Evolutionary conservation across 192 early-diverging fungal genomes (phyloP), one percentile per base, ranked within the genome.

Genomic region (Coemansia sp.): DNA sequence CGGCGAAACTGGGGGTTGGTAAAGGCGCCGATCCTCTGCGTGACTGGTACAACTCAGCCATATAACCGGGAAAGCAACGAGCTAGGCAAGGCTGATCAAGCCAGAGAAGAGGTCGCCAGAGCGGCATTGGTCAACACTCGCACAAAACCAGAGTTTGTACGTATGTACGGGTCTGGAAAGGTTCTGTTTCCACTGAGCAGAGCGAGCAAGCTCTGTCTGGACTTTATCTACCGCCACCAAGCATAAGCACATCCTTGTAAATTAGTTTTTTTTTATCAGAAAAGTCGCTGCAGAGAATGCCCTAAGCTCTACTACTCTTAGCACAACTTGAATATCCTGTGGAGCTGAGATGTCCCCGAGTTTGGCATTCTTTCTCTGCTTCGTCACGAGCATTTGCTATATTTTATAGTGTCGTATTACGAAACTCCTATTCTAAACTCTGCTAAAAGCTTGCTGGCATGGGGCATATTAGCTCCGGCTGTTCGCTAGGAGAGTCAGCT

Each of bases 111-210:
- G 32, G 59, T 63, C 5, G 62, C 64, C 44, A 73, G 65, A 11
- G 76, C 80, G 5, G 76, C 80, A 21, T 69, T 83, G 34, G 73
- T 69, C 31, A 71, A 23, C 19, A 71, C 72, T 7, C 62, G 70
- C 21, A 61, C 73, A 66, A 72, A 59, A 41, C 58, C 75, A 15
- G 76, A 83, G 59, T 78, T 83, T 64, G 60, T 51, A 4, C 68
- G 72, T 17, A 50, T 83, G n/a, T 69, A 63, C 57, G 75, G 80
- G 19, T 67, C 72, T 15, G 76, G 80, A 6, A 74, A 63, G 39
- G 37, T 75, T 31, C 72, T 83, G 39, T 83, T 77, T 48, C 80
- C 80, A 44, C 69, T 83, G 34, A 69, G 58, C 7, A 57, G 65
- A 0, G 63, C 63, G 2, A 72, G 75, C 73, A 62, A 73, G 39